A percentile compares a stretch with the other conserved stretches of the same genome.
These are phyloP conservation scores for Termitomyces sp. DNA, from an alignment of 768 basidiomycete genomes.

Conservation along the genomic window DNA sequence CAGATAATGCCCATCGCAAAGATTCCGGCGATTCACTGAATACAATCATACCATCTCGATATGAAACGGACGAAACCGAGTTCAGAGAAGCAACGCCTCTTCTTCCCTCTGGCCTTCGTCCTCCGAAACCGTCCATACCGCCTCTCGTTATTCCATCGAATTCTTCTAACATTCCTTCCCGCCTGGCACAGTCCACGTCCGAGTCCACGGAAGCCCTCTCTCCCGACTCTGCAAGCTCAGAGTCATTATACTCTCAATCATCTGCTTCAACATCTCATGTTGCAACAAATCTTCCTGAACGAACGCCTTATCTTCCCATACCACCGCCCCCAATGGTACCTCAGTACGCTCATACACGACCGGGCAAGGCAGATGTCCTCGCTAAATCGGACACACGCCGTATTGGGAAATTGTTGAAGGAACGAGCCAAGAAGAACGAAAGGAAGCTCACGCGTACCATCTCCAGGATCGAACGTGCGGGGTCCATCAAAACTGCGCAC, in stretches of 20 bases:
- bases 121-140: not conserved
- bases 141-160: constrained; percentile 1
- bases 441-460: constrained; percentile 3
- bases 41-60: not conserved
- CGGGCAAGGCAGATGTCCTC: not conserved
- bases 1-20: not conserved
- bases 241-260: constrained; percentile 15
- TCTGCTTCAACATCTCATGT: constrained; percentile 1
- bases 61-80: not conserved
- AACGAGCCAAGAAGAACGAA: constrained; percentile 12
- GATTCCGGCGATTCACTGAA: not conserved
- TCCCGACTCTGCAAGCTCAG: not conserved
- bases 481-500: constrained; percentile 7
- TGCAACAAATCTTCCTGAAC: not conserved
- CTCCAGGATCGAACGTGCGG: constrained; percentile 15
- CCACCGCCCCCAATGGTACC: not conserved
- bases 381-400: constrained; percentile 1
- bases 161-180: not conserved
- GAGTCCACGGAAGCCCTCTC: not conserved
- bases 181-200: not conserved
- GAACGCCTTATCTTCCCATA: not conserved
- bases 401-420: constrained; percentile 11
- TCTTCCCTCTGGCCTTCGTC: not conserved
- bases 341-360: constrained; percentile 1
- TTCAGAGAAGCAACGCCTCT: not conserved